Evolutionary conservation across 306 rosid species (phyloP).

Genomic region (Castanea crenata): DNA sequence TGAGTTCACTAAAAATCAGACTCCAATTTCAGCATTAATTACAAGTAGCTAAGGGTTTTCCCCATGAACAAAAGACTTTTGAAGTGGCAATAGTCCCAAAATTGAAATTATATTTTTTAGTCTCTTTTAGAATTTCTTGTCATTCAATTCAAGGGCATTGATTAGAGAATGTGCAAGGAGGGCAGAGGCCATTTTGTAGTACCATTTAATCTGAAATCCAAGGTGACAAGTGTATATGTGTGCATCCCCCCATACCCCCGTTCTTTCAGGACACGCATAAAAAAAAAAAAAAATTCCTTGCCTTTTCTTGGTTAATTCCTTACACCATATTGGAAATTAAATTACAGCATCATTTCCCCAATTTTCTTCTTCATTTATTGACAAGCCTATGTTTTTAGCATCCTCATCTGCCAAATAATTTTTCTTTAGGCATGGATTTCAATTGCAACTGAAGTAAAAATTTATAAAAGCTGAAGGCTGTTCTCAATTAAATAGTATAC

Average conservation of each 20-base stretch:
- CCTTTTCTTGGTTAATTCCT: neutral
- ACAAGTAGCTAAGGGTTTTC: neutral
- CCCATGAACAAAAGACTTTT: neutral
- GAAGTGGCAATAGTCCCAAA: neutral
- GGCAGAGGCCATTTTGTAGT: neutral
- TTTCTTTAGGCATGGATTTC: conserved; percentile 1
- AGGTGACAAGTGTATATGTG: neutral
- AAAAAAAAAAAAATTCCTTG: neutral
- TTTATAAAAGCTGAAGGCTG: neutral
- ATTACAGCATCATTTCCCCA: no score
- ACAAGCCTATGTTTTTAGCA: neutral
- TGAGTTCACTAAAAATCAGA: neutral
- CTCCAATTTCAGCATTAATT: neutral
- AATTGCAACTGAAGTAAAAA: conserved; percentile 5
- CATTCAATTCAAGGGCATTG: neutral
- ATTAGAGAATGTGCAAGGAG: neutral
- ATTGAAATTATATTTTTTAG: neutral
- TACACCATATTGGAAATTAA: neutral
- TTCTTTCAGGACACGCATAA: neutral
- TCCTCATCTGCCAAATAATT: neutral
- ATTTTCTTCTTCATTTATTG: no score
- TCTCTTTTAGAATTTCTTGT: neutral
- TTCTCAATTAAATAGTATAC: neutral
- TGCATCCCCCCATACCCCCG: neutral
- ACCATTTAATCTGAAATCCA: neutral